A percentile compares a stretch with the other conserved stretches of the same genome.
These are phyloP conservation scores for Pestalotiopsis sp. DNA, from an alignment of 2,329 filamentous ascomycete species.

Conservation along the genomic window DNA sequence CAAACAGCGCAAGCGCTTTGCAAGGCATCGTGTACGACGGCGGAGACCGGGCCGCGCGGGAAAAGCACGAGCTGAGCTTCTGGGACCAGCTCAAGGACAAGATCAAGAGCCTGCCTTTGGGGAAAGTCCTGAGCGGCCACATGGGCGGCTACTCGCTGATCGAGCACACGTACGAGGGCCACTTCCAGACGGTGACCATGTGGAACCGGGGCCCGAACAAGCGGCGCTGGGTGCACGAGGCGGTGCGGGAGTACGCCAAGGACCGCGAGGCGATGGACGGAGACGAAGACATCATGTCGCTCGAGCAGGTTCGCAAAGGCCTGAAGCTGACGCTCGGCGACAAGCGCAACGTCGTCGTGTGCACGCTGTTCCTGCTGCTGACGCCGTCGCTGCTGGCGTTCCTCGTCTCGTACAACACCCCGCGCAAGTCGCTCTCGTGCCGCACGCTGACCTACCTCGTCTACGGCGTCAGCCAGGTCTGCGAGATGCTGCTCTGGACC, in stretches of 20 bases:
- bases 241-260: conserved; percentile 25
- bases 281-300: conserved; percentile 4
- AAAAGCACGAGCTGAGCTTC: conserved; percentile 22
- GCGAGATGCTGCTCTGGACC: conserved; percentile 30
- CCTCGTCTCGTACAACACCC: conserved; percentile 33
- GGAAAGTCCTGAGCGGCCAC: conserved; percentile 15
- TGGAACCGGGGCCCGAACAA: conserved; percentile 34
- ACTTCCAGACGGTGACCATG: conserved; percentile 29
- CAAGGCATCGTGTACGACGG: conserved; percentile 31
- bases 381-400: conserved; percentile 32
- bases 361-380: conserved; percentile 23
- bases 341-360: conserved; percentile 22
- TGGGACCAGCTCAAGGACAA: conserved; percentile 18
- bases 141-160: conserved; percentile 25
- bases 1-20: conserved; percentile 29
- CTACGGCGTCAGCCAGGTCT: conserved; percentile 31
- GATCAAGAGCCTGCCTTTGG: conserved; percentile 12
- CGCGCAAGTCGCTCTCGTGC: conserved; percentile 30
- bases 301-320: conserved; percentile 15
- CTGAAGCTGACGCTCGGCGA: conserved; percentile 22
- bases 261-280: background rate
- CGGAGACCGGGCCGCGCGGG: conserved; percentile 16
- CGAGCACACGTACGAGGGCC: conserved; percentile 27
- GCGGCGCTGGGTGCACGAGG: conserved; percentile 30
- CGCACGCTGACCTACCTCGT: conserved; percentile 32